Evolutionary conservation across 768 basidiomycete genomes (phyloP).

Genomic region (Tricholoma sp.): DNA sequence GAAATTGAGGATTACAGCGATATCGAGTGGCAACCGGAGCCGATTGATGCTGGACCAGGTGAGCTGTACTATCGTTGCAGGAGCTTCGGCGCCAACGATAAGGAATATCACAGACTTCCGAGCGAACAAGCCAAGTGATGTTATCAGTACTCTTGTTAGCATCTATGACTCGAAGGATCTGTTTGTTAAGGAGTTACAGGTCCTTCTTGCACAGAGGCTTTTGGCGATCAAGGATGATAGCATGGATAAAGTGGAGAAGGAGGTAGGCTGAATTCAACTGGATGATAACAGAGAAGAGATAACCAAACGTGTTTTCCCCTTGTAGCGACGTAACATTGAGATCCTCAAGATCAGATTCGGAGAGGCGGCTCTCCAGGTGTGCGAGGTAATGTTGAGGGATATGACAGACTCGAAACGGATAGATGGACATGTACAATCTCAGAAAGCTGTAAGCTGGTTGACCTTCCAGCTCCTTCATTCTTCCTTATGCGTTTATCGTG

Average conservation of each 20-base stretch:
- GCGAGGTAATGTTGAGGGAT: conserved; percentile 98
- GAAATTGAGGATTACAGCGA: conserved; percentile 87
- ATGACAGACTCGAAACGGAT: conserved; percentile 92
- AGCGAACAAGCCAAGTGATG: conserved; percentile 85
- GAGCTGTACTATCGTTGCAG: conserved; percentile 4
- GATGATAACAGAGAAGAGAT: background rate
- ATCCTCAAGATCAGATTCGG: conserved; percentile 95
- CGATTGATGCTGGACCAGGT: conserved; percentile 95
- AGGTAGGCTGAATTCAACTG: conserved; percentile 30
- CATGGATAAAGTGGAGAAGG: conserved; percentile 70
- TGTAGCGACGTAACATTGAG: conserved; percentile 85
- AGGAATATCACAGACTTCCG: conserved; percentile 64
- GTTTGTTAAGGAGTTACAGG: conserved; percentile 93
- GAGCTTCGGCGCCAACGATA: background rate
- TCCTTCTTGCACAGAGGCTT: conserved; percentile 82
- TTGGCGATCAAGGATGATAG: conserved; percentile 78
- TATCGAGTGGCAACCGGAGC: conserved; percentile 93
- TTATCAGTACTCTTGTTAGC: conserved; percentile 93
- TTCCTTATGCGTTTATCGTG: background rate
- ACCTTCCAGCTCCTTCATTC: background rate
- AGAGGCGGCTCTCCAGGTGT: conserved; percentile 86
- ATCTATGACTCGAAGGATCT: conserved; percentile 97
- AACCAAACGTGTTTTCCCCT: background rate
- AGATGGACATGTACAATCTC: conserved; percentile 82
- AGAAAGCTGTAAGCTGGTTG: conserved; percentile 47